phyloP scores from a whole-genome alignment of 2,329 filamentous ascomycete genomes.

The Chrysoporthe deuterocubensis region DNA sequence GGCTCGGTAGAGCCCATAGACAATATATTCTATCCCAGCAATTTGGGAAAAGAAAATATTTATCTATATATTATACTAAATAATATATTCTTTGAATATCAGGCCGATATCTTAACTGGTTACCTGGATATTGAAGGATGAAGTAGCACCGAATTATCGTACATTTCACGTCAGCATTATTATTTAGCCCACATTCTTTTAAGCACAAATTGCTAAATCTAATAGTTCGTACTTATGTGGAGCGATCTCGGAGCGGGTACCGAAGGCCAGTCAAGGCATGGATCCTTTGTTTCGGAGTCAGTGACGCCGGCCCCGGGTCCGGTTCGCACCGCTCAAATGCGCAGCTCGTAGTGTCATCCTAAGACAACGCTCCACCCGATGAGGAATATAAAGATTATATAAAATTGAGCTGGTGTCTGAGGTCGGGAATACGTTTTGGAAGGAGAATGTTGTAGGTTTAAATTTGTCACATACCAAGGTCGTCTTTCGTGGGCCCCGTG shows the following conservation, averaged over 20 bases:
- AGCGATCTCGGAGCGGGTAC: conserved; percentile 2
- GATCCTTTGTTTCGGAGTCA: background rate
- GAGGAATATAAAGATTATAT: no score
- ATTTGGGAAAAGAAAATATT: no score
- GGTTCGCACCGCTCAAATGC: conserved; percentile 9
- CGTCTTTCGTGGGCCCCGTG: background rate
- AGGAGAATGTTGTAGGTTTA: background rate
- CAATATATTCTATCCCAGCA: no score
- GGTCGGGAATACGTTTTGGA: background rate
- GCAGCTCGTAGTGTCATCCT: background rate
- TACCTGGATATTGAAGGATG: no score
- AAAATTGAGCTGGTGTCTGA: background rate
- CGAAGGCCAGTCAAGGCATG: background rate
- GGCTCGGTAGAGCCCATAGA: no score
- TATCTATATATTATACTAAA: no score
- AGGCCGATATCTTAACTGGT: no score
- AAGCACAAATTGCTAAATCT: background rate
- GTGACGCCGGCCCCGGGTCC: background rate
- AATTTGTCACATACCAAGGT: background rate
- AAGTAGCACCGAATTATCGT: no score
- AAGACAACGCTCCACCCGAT: background rate
- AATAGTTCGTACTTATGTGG: background rate
- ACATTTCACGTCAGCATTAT: no score
- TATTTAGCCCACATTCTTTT: no score
- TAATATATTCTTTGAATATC: no score